Conservation (phyloP, 306 rosid genomes). For the Acacia crassicarpa region DNA sequence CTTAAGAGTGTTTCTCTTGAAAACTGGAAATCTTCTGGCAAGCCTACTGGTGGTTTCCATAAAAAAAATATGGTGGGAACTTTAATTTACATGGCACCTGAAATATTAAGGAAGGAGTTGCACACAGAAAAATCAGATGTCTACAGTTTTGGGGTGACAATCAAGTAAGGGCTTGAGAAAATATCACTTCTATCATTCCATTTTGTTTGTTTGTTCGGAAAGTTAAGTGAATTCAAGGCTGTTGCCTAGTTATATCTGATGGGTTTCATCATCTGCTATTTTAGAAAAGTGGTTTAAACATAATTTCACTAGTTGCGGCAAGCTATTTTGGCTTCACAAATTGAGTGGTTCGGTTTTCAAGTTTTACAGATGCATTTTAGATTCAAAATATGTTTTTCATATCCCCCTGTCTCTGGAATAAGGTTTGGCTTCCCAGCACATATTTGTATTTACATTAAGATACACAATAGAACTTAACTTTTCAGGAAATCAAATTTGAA, state of each 20-base stretch:
- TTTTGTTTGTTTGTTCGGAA: background rate
- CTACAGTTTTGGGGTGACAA: slow-evolving; percentile 81
- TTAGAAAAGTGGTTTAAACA: background rate
- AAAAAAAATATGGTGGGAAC: slow-evolving; percentile 95
- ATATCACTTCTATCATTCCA: background rate
- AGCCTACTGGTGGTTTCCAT: slow-evolving; percentile 98
- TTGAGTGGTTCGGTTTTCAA: background rate
- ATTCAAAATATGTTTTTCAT: background rate
- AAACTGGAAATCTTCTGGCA: slow-evolving; percentile 88
- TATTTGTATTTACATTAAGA: background rate
- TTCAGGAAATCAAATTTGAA: slow-evolving; percentile 15
- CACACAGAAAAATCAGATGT: slow-evolving; percentile 90
- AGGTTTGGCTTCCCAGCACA: slow-evolving; percentile 1
- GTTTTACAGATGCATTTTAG: slow-evolving; percentile 10
- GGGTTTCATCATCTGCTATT: background rate
- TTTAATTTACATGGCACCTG: slow-evolving; percentile 94
- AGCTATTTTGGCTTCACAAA: slow-evolving; percentile 10
- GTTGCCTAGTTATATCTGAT: background rate
- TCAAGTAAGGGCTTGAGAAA: slow-evolving; percentile 61
- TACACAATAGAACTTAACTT: background rate
- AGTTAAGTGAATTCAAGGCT: slow-evolving; percentile 2
- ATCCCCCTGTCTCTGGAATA: background rate
- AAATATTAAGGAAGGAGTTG: slow-evolving; percentile 77
- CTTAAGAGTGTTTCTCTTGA: slow-evolving; percentile 65
- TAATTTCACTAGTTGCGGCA: background rate